These are phyloP conservation scores for Helminthosporium solani DNA, from an alignment of 2,329 filamentous ascomycete species.

Conservation along the genomic window DNA sequence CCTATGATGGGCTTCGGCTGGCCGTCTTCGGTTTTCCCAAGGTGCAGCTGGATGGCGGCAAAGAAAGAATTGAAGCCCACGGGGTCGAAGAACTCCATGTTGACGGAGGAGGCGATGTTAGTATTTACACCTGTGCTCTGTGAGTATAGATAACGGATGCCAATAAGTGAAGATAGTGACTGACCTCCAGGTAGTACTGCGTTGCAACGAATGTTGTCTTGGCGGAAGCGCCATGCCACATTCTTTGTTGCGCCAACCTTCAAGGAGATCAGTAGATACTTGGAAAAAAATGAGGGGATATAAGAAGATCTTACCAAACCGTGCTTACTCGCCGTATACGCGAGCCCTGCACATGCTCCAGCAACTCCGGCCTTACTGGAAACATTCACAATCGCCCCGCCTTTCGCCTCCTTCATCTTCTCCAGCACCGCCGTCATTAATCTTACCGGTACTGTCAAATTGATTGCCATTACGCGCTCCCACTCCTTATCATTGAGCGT, in stretches of 20 bases:
- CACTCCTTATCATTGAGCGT: conserved; percentile 43
- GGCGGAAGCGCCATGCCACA: conserved; percentile 49
- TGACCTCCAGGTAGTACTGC: conserved; percentile 47
- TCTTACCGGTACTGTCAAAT: conserved; percentile 47
- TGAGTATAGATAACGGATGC: background rate
- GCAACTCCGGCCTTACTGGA: conserved; percentile 29
- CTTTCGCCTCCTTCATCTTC: conserved; percentile 43
- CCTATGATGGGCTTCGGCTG: conserved; percentile 22
- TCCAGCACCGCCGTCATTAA: conserved; percentile 50
- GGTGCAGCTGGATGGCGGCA: conserved; percentile 23
- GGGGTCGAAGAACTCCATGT: conserved; percentile 13
- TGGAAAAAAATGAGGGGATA: too few species aligned
- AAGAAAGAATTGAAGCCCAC: conserved; percentile 1
- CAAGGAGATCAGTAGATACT: too few species aligned
- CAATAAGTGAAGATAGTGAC: background rate
- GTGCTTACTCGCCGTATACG: conserved; percentile 51
- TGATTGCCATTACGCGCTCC: conserved; percentile 46
- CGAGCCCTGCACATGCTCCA: conserved; percentile 46
- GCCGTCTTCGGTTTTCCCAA: conserved; percentile 24
- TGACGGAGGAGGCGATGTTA: conserved; percentile 24
- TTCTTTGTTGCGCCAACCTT: conserved; percentile 51
- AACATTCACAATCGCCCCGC: conserved; percentile 48
- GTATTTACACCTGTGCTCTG: conserved; percentile 7
- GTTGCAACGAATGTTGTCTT: conserved; percentile 50
- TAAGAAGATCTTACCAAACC: conserved; percentile 45